Evolutionary conservation across 257 asterid genomes (phyloP).

Genomic region (Oldenlandia corymbosa): DNA sequence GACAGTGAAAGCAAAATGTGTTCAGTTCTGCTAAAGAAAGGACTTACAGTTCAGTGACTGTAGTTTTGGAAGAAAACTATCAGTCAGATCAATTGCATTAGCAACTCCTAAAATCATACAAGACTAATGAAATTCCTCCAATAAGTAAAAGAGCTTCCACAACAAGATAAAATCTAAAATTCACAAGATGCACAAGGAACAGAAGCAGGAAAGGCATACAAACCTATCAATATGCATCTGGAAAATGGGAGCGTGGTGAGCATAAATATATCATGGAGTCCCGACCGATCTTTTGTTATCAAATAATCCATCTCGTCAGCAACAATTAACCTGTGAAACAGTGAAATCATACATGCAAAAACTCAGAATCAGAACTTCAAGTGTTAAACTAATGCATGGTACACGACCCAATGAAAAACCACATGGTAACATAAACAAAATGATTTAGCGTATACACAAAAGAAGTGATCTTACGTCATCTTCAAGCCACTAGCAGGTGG

Average conservation of each 20-base stretch:
- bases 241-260: conserved; percentile 81
- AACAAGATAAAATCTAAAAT: neutral
- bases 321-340: conserved; percentile 53
- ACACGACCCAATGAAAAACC: neutral
- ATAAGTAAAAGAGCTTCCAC: neutral
- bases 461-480: conserved; percentile 61
- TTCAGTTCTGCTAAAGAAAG: conserved; percentile 12
- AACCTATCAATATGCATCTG: conserved; percentile 87
- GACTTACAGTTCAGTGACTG: conserved; percentile 82
- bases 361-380: neutral
- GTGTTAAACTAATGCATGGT: neutral
- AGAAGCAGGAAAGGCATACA: neutral
- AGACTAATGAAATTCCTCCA: conserved; percentile 15
- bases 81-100: conserved; percentile 95
- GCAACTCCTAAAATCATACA: conserved; percentile 70
- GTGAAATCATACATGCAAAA: neutral
- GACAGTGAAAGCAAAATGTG: neutral
- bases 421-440: neutral
- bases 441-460: neutral
- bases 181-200: neutral
- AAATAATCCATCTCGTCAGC: conserved; percentile 97
- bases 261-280: conserved; percentile 94
- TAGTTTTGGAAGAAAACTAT: conserved; percentile 87
- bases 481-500: conserved; percentile 39
- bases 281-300: conserved; percentile 75